A percentile compares a stretch with the other conserved stretches of the same genome.
Conservation (phyloP, 2,329 filamentous ascomycete species). For the Acephala macrosclerotiorum region DNA sequence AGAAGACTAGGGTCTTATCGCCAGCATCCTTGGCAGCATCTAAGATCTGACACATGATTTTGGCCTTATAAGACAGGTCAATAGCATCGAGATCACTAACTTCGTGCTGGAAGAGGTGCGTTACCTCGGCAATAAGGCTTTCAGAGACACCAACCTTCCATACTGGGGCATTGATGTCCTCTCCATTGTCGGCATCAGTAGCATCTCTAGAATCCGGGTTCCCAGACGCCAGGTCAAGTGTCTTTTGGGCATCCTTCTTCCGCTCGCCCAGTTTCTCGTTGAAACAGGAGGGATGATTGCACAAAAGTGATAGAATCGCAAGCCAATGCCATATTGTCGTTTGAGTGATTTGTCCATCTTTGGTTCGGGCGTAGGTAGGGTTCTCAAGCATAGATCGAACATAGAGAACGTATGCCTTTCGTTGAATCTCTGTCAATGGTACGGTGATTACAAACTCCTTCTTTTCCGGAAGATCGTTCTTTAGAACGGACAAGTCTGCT, state of each 20-base stretch:
- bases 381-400: conserved; percentile 48
- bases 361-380: conserved; percentile 34
- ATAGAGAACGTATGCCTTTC: conserved; percentile 64
- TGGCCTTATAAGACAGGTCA: conserved; percentile 71
- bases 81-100: conserved; percentile 49
- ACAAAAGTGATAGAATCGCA: conserved; percentile 58
- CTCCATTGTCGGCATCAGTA: conserved; percentile 31
- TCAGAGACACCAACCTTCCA: conserved; percentile 41
- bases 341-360: conserved; percentile 46
- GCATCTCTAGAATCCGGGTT: conserved; percentile 6
- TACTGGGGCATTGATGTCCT: conserved; percentile 36
- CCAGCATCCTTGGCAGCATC: conserved; percentile 63
- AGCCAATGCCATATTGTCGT: conserved; percentile 62
- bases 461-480: conserved; percentile 74
- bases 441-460: conserved; percentile 83
- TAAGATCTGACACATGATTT: conserved; percentile 73
- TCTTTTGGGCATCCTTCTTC: conserved; percentile 40
- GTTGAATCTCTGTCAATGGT: conserved; percentile 72
- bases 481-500: conserved; percentile 72
- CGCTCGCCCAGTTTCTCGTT: conserved; percentile 54
- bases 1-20: conserved; percentile 86
- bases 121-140: conserved; percentile 43
- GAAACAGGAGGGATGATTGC: conserved; percentile 60
- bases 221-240: not conserved
- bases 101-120: conserved; percentile 47